Evolutionary conservation across 176 grass and related monocot genomes (phyloP), one percentile per base, ranked within the genome.

Genomic region (Miscanthus lutarioriparius): DNA sequence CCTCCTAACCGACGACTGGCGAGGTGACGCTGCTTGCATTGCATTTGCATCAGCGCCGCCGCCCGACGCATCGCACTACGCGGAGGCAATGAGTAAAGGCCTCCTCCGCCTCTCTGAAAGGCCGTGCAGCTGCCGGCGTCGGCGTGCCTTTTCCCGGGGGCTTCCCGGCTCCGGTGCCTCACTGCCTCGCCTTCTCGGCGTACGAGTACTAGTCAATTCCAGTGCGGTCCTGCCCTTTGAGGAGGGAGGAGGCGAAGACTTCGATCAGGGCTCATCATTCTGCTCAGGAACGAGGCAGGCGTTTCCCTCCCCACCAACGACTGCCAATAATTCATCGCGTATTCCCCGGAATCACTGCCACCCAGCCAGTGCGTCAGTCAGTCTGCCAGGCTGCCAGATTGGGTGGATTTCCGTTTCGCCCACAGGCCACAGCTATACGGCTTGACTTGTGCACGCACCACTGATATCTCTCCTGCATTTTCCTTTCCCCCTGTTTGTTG

Each of bases 241-340:
- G 20, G 66, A 39, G 40, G 80, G 69, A 8, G 35, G 35, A 8
- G 35, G 35, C 27, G 10, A 30, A 33, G 44, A 28, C 33, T 64
- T 80, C 40, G 76, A 80, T 78, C 82, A 13, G 25, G 38, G 36
- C 20, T 10, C 70, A 64, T 85, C 49, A 81, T 89, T 89, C 33
- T 36, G 82, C 67, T 63, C 28, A 15, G 48, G 76, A 87, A 70
- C 12, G 28, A 20, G 13, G 19, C 67, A 35, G 33, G 33, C 33
- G 35, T 48, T 10, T 15, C 41, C 35, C n/a, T n/a, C 48, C 54
- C 56, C 19, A 63, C 82, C 70, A 7, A 80, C 63, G 69, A 2
- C 49, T 62, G 19, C 36, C 82, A 89, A 84, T 89, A 80, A 84
- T 84, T 75, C 76, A 62, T 25, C 51, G 76, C 82, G 19, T 82